Evolutionary conservation across 1,139 yeast species (phyloP).

Genomic region (Saccharomycopsis hybrid): DNA sequence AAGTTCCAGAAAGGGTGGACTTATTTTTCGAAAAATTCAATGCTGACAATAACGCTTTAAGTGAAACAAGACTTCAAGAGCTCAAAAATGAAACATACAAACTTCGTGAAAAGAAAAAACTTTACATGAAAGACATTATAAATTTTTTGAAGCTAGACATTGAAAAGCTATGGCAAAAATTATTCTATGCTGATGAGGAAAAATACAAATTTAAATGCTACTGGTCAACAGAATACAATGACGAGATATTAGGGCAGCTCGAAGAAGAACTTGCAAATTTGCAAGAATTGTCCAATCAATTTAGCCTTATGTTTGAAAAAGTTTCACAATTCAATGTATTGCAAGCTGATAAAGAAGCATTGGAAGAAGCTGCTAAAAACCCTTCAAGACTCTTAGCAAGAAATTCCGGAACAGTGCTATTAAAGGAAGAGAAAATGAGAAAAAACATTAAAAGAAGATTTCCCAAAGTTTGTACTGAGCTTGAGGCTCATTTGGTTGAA

Average conservation of each 20-base stretch:
- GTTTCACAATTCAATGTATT: constrained; percentile 52
- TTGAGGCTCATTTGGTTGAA: constrained; percentile 41
- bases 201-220: constrained; percentile 34
- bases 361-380: constrained; percentile 69
- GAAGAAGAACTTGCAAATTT: constrained; percentile 54
- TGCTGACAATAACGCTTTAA: constrained; percentile 32
- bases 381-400: constrained; percentile 71
- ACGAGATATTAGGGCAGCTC: constrained; percentile 51
- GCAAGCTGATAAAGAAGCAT: constrained; percentile 51
- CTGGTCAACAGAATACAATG: constrained; percentile 36
- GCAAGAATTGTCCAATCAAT: constrained; percentile 42
- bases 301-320: constrained; percentile 48
- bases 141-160: constrained; percentile 54
- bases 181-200: constrained; percentile 50
- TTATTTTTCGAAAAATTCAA: constrained; percentile 28
- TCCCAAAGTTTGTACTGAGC: constrained; percentile 53
- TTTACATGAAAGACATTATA: constrained; percentile 63
- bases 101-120: constrained; percentile 52
- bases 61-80: constrained; percentile 23
- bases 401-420: constrained; percentile 71
- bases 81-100: constrained; percentile 52
- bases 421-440: constrained; percentile 74
- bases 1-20: constrained; percentile 33
- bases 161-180: constrained; percentile 51
- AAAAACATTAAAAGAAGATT: constrained; percentile 58